Base-by-base conservation (phyloP, 306 rosid species). In the Cercis canadensis region DNA sequence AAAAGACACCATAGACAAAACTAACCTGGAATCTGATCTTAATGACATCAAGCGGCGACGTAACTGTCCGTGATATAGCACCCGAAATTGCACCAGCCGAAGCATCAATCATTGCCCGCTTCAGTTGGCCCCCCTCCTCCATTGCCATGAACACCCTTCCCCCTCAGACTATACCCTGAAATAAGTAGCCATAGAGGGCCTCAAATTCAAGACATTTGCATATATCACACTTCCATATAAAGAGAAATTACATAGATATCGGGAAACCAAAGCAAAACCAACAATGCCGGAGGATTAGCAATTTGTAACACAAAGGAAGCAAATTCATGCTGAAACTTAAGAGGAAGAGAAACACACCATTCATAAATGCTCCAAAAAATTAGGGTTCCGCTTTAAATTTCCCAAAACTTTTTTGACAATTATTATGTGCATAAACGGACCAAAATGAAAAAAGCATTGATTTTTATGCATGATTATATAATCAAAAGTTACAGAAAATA, bases 11-110 rank as follows among this genome's bases (percentile, higher is more conserved):
- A 69, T 39, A 36, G 12, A 29, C 50, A 52, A 43, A 57, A 57
- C 43, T 18, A 11, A 90, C 98, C 92, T 94, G 98, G 62, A 94
- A 94, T 75, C 97, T 83, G 84, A 94, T 94, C 87, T 94, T 94
- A 69, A 94, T 94, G 68, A 94, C 98, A 62, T 94, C 98, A 58
- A 90, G 96, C 33, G 97, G 98, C 13, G 97, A 90, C 36, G 98
- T 94, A 7, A 94, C 90, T 2, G 90, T 94, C 62, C 97, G 81
- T 32, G 98, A 90, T 24, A 94, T 83, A 24, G 85, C 97, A 34
- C 98, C 97, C 11, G 98, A 84, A 70, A 87, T 83, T 32, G 96
- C 92, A 11, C 98, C 98, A 9, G 98, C 97, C 14, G 86, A 52
- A 18, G 91, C 52, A 79, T 87, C 96, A 37, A 87, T 76, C 57